A percentile compares a stretch with the other conserved stretches of the same genome.
Conservation (phyloP, 2,329 filamentous ascomycete species). For the Aspergillus oerlinghausenensis region DNA sequence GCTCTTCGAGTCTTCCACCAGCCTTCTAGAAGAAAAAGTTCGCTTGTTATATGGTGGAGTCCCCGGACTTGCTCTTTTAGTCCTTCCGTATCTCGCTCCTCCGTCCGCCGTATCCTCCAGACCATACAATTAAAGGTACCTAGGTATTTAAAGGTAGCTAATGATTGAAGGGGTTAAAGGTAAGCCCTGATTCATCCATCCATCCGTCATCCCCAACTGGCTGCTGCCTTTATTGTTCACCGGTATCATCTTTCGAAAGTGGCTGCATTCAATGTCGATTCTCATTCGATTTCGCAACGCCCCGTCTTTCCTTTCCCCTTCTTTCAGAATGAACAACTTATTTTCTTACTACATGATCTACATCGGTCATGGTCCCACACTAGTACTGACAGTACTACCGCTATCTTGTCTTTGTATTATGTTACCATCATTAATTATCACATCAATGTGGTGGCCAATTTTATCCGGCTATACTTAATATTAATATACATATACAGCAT, state of each 20-base stretch:
- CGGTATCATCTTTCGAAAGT: not conserved
- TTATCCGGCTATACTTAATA: constrained; percentile 3
- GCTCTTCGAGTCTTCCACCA: not conserved
- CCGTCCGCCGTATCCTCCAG: not conserved
- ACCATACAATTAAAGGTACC: not conserved
- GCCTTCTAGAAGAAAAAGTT: not conserved
- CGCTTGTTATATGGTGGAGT: not conserved
- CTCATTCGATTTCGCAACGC: not conserved
- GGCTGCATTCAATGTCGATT: not conserved
- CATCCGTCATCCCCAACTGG: not conserved
- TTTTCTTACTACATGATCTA: not conserved
- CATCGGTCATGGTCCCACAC: not conserved
- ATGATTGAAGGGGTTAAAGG: not conserved
- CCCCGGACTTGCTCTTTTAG: constrained; percentile 19
- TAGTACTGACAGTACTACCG: not conserved
- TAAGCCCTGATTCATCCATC: not conserved
- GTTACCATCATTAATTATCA: not conserved
- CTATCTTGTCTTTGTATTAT: not conserved
- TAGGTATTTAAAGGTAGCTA: not conserved
- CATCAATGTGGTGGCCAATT: constrained; percentile 1
- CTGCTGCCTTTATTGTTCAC: not conserved
- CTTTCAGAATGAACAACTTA: not conserved
- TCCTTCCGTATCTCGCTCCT: constrained; percentile 7
- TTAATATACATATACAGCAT: not conserved
- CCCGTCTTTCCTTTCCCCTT: not conserved